These are phyloP conservation scores for Calocybe indica DNA, from an alignment of 768 basidiomycete genomes.

Conservation along the genomic window DNA sequence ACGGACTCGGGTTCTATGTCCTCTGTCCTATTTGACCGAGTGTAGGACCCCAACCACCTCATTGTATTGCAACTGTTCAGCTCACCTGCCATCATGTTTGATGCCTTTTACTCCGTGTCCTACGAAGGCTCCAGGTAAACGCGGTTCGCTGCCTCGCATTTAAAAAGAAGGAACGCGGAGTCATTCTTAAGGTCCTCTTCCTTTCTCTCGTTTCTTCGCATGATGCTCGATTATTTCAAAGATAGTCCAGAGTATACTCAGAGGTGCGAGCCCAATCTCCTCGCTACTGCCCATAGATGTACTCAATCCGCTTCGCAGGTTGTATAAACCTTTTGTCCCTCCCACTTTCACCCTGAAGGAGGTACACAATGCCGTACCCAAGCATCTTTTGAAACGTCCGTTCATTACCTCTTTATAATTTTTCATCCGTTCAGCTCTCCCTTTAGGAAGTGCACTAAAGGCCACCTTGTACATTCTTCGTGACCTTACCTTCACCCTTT, in stretches of 20 bases:
- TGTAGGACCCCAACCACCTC: no score
- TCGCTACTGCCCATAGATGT: no score
- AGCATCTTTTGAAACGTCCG: conserved; percentile 40
- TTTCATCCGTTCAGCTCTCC: conserved; percentile 17
- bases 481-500: conserved; percentile 34
- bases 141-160: no score
- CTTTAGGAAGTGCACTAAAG: conserved; percentile 28
- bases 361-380: conserved; percentile 50
- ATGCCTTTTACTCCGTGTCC: no score
- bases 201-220: conserved; percentile 4
- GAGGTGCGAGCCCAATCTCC: conserved; percentile 17
- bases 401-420: conserved; percentile 23
- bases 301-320: conserved; percentile 15
- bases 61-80: no score
- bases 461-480: conserved; percentile 38
- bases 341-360: conserved; percentile 46
- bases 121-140: no score
- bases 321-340: conserved; percentile 40
- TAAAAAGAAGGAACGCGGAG: no score
- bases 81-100: no score
- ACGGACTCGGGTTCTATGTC: no score
- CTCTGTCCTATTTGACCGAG: no score
- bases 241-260: conserved; percentile 33
- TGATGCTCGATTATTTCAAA: conserved; percentile 24
- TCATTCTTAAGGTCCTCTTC: not conserved